These are phyloP conservation scores for Solanum arcanum DNA, from an alignment of 257 asterid genomes.

Conservation along the genomic window DNA sequence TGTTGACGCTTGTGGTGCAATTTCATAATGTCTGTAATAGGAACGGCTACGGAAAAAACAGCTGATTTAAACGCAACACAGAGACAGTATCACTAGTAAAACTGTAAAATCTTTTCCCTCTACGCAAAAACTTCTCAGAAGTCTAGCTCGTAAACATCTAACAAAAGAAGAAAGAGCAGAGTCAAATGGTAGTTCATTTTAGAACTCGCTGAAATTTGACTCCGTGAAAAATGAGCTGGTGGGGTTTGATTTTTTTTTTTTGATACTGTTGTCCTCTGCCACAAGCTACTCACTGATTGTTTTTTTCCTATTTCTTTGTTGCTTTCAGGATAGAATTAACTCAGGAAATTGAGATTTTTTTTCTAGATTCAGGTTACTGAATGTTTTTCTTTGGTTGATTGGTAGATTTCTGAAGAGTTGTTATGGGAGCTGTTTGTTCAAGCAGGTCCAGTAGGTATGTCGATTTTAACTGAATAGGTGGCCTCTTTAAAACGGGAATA, in stretches of 20 bases:
- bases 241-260: neutral
- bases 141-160: neutral
- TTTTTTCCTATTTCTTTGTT: neutral
- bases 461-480: neutral
- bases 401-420: conserved; percentile 79
- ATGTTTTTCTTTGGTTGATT: neutral
- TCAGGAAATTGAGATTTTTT: neutral
- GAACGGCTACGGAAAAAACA: neutral
- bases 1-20: neutral
- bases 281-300: neutral
- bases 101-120: neutral
- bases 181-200: neutral
- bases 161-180: neutral
- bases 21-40: neutral
- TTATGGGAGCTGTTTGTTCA: conserved; percentile 93
- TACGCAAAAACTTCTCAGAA: neutral
- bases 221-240: neutral
- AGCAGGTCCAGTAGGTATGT: conserved; percentile 94
- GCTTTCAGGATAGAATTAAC: neutral
- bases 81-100: neutral
- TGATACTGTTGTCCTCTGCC: neutral
- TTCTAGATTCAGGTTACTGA: conserved; percentile 17
- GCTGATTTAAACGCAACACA: neutral
- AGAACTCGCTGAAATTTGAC: neutral
- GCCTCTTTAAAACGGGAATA: neutral